Evolutionary conservation across 768 basidiomycete genomes (phyloP).

Genomic region (Collybia mongolica): DNA sequence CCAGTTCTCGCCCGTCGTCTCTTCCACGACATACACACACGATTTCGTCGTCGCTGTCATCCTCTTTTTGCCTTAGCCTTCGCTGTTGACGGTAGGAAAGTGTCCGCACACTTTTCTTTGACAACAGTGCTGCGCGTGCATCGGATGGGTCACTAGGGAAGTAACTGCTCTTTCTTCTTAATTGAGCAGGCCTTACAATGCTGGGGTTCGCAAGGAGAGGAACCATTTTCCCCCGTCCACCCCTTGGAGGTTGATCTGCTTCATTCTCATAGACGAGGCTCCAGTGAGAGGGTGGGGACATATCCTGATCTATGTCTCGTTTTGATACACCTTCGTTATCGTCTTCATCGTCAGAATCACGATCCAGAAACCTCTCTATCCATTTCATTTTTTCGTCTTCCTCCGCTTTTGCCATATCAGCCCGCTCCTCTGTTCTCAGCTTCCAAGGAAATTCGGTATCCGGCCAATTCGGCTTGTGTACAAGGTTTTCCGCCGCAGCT

Average conservation of each 20-base stretch:
- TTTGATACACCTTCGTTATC: constrained; percentile 28
- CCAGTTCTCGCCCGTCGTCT: constrained; percentile 73
- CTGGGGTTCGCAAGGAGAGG: constrained; percentile 45
- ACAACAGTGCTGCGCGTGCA: constrained; percentile 69
- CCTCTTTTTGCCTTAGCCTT: constrained; percentile 32
- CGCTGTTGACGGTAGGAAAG: constrained; percentile 53
- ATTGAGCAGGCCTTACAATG: constrained; percentile 13
- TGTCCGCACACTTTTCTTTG: constrained; percentile 67
- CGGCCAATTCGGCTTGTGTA: constrained; percentile 71
- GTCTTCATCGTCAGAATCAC: constrained; percentile 66
- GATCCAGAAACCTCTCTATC: constrained; percentile 72
- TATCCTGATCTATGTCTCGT: constrained; percentile 7
- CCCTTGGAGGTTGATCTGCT: constrained; percentile 21
- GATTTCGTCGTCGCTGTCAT: constrained; percentile 47
- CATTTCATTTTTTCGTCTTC: constrained; percentile 59
- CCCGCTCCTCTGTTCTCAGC: constrained; percentile 53
- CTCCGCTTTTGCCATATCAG: constrained; percentile 49
- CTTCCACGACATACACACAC: constrained; percentile 66
- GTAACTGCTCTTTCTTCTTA: constrained; percentile 29
- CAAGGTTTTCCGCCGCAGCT: constrained; percentile 26
- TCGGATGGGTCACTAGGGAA: constrained; percentile 73
- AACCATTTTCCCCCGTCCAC: constrained; percentile 63
- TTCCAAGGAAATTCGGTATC: constrained; percentile 81
- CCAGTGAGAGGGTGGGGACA: constrained; percentile 1
- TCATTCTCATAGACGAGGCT: background rate